A percentile compares a stretch with the other conserved stretches of the same genome.
These are phyloP conservation scores for Termitomyces bulborhizus DNA, from an alignment of 768 basidiomycete genomes.

Conservation along the genomic window DNA sequence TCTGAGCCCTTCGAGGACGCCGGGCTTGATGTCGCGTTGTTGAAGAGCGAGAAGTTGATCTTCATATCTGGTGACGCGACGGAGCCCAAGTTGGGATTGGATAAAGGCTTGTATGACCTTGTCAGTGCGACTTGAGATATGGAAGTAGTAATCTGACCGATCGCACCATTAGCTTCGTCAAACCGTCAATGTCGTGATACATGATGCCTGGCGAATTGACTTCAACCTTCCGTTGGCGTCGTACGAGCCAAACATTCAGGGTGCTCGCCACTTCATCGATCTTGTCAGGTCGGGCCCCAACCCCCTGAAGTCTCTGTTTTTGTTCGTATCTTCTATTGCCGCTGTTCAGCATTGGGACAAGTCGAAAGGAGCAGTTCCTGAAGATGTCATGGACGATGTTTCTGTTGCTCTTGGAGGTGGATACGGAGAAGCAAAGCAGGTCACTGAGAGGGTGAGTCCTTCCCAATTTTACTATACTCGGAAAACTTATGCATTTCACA, in stretches of 20 bases:
- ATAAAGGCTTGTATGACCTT: background rate
- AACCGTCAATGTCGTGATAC: no score
- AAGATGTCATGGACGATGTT: constrained; percentile 12
- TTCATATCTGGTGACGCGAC: background rate
- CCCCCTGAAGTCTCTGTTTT: background rate
- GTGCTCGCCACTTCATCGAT: background rate
- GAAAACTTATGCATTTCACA: no score
- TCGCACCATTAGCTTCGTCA: no score
- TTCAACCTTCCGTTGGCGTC: no score
- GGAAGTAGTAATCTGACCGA: no score
- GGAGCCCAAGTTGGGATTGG: background rate
- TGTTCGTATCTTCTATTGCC: background rate
- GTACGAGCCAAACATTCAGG: background rate
- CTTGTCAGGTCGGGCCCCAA: no score
- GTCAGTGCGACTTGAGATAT: background rate
- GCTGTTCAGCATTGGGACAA: no score
- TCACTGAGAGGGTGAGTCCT: no score
- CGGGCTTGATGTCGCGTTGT: background rate
- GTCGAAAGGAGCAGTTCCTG: background rate
- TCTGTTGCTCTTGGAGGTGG: constrained; percentile 1
- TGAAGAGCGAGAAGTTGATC: background rate
- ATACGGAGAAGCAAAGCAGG: no score
- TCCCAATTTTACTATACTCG: no score
- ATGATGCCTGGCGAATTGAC: no score
- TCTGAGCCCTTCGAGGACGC: background rate